These are phyloP conservation scores for Ganoderma resinaceum DNA, from an alignment of 1,284 basidiomycete species.

Conservation along the genomic window DNA sequence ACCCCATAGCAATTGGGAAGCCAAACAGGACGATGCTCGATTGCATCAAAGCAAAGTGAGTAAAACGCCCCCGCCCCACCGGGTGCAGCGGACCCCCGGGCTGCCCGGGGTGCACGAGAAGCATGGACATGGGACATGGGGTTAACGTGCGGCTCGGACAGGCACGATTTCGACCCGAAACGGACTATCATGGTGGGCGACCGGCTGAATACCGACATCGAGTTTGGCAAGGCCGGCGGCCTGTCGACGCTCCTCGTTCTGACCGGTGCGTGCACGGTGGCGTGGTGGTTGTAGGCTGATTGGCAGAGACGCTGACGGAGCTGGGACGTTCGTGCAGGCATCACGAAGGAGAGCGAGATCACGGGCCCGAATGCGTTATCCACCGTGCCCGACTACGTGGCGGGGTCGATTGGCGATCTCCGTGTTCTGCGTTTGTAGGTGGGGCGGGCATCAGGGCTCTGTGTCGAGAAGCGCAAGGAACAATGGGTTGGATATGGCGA, in stretches of 20 bases:
- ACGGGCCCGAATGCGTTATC: constrained; percentile 72
- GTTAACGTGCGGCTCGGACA: constrained; percentile 40
- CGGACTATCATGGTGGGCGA: constrained; percentile 96
- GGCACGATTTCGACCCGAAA: constrained; percentile 85
- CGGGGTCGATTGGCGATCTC: constrained; percentile 82
- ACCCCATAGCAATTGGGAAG: constrained; percentile 89
- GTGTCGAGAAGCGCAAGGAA: not conserved
- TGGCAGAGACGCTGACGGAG: not conserved
- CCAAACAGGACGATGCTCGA: constrained; percentile 94
- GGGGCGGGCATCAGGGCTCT: not conserved
- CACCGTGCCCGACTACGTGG: constrained; percentile 83
- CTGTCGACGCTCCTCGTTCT: constrained; percentile 91
- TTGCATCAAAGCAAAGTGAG: constrained; percentile 93
- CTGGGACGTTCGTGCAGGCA: constrained; percentile 53
- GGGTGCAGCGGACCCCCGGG: not conserved
- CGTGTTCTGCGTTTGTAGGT: constrained; percentile 38
- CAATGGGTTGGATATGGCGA: not conserved
- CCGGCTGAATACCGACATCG: constrained; percentile 93
- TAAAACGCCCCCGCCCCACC: constrained; percentile 19
- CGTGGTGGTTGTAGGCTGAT: not conserved
- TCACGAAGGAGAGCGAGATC: constrained; percentile 76
- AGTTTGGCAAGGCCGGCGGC: constrained; percentile 89
- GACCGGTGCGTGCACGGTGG: constrained; percentile 66
- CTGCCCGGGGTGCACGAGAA: not conserved
- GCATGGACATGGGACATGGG: not conserved